Evolutionary conservation across 805 yeast species (phyloP).

Genomic region (Yamadazyma tumulicola): DNA sequence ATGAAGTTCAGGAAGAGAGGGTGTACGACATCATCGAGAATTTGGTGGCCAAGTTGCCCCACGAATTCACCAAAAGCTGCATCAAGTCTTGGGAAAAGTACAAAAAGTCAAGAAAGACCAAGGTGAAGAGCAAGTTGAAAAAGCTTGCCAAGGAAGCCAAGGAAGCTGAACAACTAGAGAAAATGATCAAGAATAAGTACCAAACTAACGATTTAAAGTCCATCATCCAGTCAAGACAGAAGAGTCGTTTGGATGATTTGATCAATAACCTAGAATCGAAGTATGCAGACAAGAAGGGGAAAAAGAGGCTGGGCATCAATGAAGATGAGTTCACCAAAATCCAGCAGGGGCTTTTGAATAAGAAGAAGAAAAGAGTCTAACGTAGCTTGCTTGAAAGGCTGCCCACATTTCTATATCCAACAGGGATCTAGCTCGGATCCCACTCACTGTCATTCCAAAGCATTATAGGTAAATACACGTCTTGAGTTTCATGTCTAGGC

Average conservation of each 20-base stretch:
- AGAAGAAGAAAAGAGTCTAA: constrained; percentile 15
- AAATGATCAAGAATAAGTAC: constrained; percentile 33
- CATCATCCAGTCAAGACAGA: constrained; percentile 48
- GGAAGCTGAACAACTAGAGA: constrained; percentile 52
- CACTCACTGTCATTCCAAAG: no score
- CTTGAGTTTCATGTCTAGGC: background rate
- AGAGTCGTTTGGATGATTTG: constrained; percentile 41
- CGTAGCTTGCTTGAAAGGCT: no score
- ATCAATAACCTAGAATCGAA: constrained; percentile 49
- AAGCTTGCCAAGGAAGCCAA: constrained; percentile 60
- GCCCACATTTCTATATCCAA: no score
- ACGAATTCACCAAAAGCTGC: constrained; percentile 30
- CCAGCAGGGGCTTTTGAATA: constrained; percentile 35
- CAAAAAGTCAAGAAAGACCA: constrained; percentile 44
- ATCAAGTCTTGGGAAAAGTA: constrained; percentile 48
- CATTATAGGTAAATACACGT: no score
- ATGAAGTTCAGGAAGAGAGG: constrained; percentile 57
- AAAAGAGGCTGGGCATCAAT: constrained; percentile 38
- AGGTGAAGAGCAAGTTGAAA: constrained; percentile 47
- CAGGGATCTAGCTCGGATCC: no score
- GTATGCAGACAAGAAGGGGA: constrained; percentile 40
- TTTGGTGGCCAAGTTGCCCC: constrained; percentile 34
- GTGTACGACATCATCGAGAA: constrained; percentile 48
- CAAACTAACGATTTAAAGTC: constrained; percentile 42
- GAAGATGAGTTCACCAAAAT: constrained; percentile 51